Base-by-base conservation (phyloP, 768 basidiomycete species). In the Boletus rubescentipes region DNA sequence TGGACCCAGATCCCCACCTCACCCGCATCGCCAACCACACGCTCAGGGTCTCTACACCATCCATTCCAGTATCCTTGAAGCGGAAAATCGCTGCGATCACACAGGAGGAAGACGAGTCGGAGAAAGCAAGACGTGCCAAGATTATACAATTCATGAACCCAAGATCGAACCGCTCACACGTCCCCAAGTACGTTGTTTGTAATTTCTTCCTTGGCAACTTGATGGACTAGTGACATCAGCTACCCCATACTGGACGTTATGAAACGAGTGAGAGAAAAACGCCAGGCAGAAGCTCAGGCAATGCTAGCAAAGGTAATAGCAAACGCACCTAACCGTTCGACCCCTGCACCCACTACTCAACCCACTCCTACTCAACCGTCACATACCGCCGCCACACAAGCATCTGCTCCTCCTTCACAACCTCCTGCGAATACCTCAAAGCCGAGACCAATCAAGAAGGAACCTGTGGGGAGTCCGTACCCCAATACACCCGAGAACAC, bases 121-220 rank as follows among this genome's bases (percentile, higher is more conserved):
- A 90, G 60, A 89, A 83, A 67, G 84, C 81, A 29, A 82, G 87
- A 43, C 79, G 85, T 46, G 74, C 79, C 20, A 89, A 90, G 76
- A 82, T 93, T 50, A 79, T 89, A 75, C 81, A 87, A 50, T 89
- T 85, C 72, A 89, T 90, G 89, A 82, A 82, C 47, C 87, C 89
- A 10, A 78, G 59, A 73, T 72, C 55, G 71, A 82, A 65, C 61
- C 75, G 59, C 20, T 73, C 79, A 52, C 62, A 69, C 49, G 71
- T 74, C 16, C 80, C 84, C 44, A 83, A 69, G 85, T 86, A 72
- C 47, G 67, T 67, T 8, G 32, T 55, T 54, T 45, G 31, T 53
- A 30, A 20, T 40, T 43, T 18, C 16, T 31, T 47, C 21, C 30
- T 39, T 26, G 14, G 9, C 42, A 23, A 48, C 32, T 32, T 60